phyloP scores from a whole-genome alignment of 1,139 yeast species.

The Lipomyces yarrowii region DNA sequence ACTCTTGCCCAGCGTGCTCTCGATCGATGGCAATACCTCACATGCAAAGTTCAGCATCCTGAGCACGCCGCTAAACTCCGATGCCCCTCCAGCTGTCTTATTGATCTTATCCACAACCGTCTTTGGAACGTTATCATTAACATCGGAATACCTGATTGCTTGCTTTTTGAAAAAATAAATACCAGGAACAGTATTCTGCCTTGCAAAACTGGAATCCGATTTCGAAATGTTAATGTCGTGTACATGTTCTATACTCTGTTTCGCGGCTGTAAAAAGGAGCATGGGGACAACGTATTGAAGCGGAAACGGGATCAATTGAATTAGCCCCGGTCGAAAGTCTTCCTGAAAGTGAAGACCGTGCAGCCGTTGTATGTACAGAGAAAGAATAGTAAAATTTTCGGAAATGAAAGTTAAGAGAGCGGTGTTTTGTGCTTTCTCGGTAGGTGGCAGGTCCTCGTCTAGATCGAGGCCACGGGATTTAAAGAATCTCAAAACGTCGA shows the following conservation, averaged over 20 bases:
- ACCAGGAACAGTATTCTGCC: slow-evolving; percentile 17
- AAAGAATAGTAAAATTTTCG: slow-evolving; percentile 21
- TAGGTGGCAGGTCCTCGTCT: slow-evolving; percentile 13
- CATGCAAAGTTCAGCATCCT: slow-evolving; percentile 30
- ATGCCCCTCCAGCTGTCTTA: slow-evolving; percentile 16
- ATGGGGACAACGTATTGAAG: slow-evolving; percentile 25
- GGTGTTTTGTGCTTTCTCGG: slow-evolving; percentile 23
- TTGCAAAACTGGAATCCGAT: background rate
- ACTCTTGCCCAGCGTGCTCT: slow-evolving; percentile 5
- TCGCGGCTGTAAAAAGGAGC: slow-evolving; percentile 18
- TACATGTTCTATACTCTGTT: slow-evolving; percentile 19
- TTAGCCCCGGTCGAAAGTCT: slow-evolving; percentile 28
- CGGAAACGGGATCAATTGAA: slow-evolving; percentile 25
- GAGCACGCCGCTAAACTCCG: slow-evolving; percentile 28
- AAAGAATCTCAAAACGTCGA: slow-evolving; percentile 24
- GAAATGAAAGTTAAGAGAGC: slow-evolving; percentile 22
- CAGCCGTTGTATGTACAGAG: slow-evolving; percentile 31
- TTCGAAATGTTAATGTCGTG: slow-evolving; percentile 18
- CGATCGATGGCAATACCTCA: slow-evolving; percentile 22
- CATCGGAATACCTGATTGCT: slow-evolving; percentile 6
- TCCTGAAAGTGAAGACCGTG: slow-evolving; percentile 29
- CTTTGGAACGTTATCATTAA: slow-evolving; percentile 15
- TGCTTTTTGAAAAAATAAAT: slow-evolving; percentile 23
- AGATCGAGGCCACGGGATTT: slow-evolving; percentile 18
- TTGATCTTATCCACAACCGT: slow-evolving; percentile 16